Evolutionary conservation across 805 yeast species (phyloP).

Genomic region (Ogataea glucozyma): DNA sequence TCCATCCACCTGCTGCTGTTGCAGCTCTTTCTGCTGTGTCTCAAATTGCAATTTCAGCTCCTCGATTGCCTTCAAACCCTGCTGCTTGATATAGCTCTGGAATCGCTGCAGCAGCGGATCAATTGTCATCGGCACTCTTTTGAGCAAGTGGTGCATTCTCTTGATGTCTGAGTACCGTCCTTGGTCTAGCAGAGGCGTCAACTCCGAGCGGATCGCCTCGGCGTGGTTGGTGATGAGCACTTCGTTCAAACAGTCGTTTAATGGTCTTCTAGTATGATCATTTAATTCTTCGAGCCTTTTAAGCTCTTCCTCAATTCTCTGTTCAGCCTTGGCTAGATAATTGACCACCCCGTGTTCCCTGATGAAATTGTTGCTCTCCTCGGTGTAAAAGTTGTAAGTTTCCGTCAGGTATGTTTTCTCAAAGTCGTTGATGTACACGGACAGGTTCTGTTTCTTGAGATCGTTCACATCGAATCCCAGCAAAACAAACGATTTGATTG

Average conservation of each 20-base stretch:
- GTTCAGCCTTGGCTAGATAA: conserved; percentile 84
- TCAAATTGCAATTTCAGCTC: conserved; percentile 44
- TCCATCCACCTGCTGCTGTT: conserved; percentile 13
- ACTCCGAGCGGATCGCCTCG: conserved; percentile 71
- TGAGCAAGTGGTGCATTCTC: conserved; percentile 73
- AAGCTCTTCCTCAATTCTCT: conserved; percentile 80
- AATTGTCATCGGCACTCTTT: conserved; percentile 76
- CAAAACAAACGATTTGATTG: conserved; percentile 83
- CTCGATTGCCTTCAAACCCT: conserved; percentile 62
- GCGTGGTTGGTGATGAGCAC: conserved; percentile 81
- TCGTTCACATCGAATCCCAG: conserved; percentile 91
- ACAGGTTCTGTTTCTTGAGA: conserved; percentile 77
- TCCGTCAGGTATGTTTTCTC: conserved; percentile 74
- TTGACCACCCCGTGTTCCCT: conserved; percentile 81
- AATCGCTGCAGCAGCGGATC: conserved; percentile 75
- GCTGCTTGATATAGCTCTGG: conserved; percentile 66
- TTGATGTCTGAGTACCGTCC: conserved; percentile 70
- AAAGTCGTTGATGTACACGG: conserved; percentile 77
- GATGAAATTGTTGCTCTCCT: conserved; percentile 68
- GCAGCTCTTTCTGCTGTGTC: conserved; percentile 20
- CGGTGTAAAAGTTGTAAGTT: conserved; percentile 63
- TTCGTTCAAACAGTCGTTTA: conserved; percentile 73
- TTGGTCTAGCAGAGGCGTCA: conserved; percentile 71
- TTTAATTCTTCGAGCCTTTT: conserved; percentile 74
- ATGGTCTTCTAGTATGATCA: conserved; percentile 79